Conservation (phyloP, 1,139 yeast species). For the Taphrina flavorubra region DNA sequence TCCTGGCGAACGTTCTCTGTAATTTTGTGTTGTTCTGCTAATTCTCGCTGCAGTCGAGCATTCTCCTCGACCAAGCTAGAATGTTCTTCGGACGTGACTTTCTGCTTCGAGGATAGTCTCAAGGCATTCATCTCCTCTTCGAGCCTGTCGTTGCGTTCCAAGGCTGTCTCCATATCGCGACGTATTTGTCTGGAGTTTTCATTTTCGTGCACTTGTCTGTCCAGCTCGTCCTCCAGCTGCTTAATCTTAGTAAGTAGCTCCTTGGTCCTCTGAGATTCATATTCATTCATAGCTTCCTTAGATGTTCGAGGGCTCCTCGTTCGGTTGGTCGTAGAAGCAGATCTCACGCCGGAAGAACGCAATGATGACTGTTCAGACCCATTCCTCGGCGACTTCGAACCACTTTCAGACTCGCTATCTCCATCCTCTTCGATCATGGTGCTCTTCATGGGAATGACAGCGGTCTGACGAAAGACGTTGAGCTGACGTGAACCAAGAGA, state of each 20-base stretch:
- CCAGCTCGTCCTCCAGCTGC: constrained; percentile 4
- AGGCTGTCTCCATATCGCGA: constrained; percentile 15
- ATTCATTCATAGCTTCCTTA: neutral
- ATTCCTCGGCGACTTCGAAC: neutral
- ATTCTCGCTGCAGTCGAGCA: constrained; percentile 46
- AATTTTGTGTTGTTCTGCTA: constrained; percentile 52
- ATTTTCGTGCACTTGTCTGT: neutral
- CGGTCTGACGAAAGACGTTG: constrained; percentile 59
- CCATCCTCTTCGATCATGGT: constrained; percentile 83
- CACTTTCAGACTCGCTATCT: constrained; percentile 52
- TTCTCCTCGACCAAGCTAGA: constrained; percentile 24
- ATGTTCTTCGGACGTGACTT: constrained; percentile 21
- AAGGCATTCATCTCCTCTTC: constrained; percentile 17
- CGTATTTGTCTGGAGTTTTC: constrained; percentile 19
- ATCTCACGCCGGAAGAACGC: neutral
- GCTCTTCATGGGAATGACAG: constrained; percentile 77
- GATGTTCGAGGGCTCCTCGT: neutral
- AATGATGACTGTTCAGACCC: constrained; percentile 5
- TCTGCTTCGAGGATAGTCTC: neutral
- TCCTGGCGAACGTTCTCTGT: constrained; percentile 56
- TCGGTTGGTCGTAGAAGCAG: constrained; percentile 1
- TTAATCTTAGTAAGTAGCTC: constrained; percentile 12
- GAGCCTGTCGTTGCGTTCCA: constrained; percentile 25
- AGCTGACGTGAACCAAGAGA: constrained; percentile 13
- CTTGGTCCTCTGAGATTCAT: neutral